These are phyloP conservation scores for Trichophyton schoenleinii DNA, from an alignment of 2,329 filamentous ascomycete species.

Conservation along the genomic window DNA sequence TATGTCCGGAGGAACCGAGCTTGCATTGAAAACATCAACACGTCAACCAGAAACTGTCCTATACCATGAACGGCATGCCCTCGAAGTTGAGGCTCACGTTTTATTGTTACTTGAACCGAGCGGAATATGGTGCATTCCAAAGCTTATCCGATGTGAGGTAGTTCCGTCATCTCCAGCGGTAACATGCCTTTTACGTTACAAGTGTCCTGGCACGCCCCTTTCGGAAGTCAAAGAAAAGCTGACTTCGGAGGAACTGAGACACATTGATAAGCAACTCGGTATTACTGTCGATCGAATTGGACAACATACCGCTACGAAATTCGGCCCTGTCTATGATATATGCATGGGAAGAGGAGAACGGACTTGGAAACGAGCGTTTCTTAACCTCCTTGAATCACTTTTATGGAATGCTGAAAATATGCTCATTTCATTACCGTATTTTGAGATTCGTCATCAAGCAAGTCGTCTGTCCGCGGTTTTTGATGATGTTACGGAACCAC, in stretches of 20 bases:
- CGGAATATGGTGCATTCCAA: conserved; percentile 25
- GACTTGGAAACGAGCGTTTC: conserved; percentile 45
- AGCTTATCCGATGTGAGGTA: conserved; percentile 27
- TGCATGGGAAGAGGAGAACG: conserved; percentile 32
- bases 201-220: conserved; percentile 24
- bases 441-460: conserved; percentile 41
- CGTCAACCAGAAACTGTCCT: conserved; percentile 26
- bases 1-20: conserved; percentile 27
- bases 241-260: conserved; percentile 19
- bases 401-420: conserved; percentile 48
- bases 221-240: conserved; percentile 21
- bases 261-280: conserved; percentile 27
- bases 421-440: conserved; percentile 45
- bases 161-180: conserved; percentile 18
- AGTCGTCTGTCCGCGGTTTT: conserved; percentile 33
- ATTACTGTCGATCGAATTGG: conserved; percentile 31
- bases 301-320: conserved; percentile 35
- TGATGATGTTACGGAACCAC: conserved; percentile 39
- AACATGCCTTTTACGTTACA: conserved; percentile 28
- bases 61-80: conserved; percentile 27
- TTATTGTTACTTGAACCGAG: conserved; percentile 26
- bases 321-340: conserved; percentile 40
- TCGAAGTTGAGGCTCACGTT: conserved; percentile 31
- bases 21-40: conserved; percentile 29
- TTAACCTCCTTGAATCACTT: conserved; percentile 39